A percentile compares a stretch with the other conserved stretches of the same genome.
These are phyloP conservation scores for Gossypium arboreum DNA, from an alignment of 345 rosid genomes.

Conservation along the genomic window DNA sequence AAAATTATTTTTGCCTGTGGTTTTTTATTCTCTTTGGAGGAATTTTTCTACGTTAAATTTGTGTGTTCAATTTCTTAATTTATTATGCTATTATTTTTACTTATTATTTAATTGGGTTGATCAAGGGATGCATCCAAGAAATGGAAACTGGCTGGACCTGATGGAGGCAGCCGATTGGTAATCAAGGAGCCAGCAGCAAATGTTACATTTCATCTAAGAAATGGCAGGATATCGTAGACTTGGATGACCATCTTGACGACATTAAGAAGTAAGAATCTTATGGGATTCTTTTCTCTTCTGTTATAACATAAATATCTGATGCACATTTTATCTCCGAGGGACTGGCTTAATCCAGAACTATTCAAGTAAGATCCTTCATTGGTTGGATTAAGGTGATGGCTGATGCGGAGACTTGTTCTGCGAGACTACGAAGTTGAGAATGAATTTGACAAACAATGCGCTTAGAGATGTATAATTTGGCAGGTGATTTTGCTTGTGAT, in stretches of 20 bases:
- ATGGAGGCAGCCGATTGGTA: conserved; percentile 58
- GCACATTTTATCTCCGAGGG: conserved; percentile 40
- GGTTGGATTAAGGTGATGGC: background rate
- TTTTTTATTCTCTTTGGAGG: too few relatives aligned
- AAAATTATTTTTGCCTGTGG: too few relatives aligned
- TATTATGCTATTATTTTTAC: too few relatives aligned
- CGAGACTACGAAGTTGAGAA: background rate
- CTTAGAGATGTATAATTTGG: too few relatives aligned
- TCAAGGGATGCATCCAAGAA: conserved; percentile 72
- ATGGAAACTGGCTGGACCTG: conserved; percentile 69
- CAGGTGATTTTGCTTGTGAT: too few relatives aligned
- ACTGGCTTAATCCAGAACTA: conserved; percentile 86
- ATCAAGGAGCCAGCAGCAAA: conserved; percentile 84
- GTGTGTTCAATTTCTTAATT: too few relatives aligned
- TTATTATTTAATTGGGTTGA: too few relatives aligned
- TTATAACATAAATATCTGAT: background rate
- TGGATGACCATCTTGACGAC: conserved; percentile 94
- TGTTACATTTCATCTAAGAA: conserved; percentile 62
- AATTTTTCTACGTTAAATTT: too few relatives aligned
- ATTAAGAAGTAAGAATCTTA: conserved; percentile 37
- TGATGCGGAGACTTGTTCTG: background rate
- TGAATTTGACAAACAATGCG: background rate
- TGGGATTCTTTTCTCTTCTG: background rate
- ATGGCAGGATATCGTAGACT: conserved; percentile 77
- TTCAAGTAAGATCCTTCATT: conserved; percentile 47